A percentile compares a stretch with the other conserved stretches of the same genome.
Evolutionary conservation across 2,329 filamentous ascomycete species (phyloP).

Genomic region (Aspergillus sp.): DNA sequence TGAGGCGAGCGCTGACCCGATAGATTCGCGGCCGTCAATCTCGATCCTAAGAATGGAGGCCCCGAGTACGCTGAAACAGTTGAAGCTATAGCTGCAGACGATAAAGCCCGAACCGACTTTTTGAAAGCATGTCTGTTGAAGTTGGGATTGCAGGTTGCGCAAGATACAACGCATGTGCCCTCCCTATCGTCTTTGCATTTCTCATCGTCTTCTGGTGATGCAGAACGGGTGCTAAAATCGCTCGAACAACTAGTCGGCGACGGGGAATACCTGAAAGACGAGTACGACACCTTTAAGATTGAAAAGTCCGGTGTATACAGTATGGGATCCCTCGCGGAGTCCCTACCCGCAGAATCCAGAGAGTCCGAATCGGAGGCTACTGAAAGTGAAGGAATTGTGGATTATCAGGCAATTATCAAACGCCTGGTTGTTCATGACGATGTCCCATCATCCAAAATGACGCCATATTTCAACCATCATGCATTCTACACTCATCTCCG

Average conservation of each 20-base stretch:
- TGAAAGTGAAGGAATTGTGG: constrained; percentile 61
- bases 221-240: constrained; percentile 67
- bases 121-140: constrained; percentile 77
- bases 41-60: constrained; percentile 65
- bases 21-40: constrained; percentile 80
- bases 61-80: constrained; percentile 72
- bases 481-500: constrained; percentile 72
- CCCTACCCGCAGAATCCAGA: constrained; percentile 46
- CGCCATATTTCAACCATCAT: constrained; percentile 82
- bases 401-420: constrained; percentile 74
- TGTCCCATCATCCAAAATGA: constrained; percentile 69
- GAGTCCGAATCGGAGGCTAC: background rate
- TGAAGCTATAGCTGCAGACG: constrained; percentile 65
- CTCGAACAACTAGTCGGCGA: constrained; percentile 65
- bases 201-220: constrained; percentile 66
- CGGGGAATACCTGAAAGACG: constrained; percentile 72
- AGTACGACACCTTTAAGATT: constrained; percentile 79
- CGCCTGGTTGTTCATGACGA: constrained; percentile 70
- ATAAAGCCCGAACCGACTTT: constrained; percentile 70
- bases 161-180: constrained; percentile 68
- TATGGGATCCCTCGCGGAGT: constrained; percentile 55
- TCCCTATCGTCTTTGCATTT: constrained; percentile 81
- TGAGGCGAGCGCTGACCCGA: background rate
- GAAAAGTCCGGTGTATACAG: constrained; percentile 66
- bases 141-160: constrained; percentile 75